Base-by-base conservation (phyloP, 208 protist genomes). In the Acanthamoeba royreba region DNA sequence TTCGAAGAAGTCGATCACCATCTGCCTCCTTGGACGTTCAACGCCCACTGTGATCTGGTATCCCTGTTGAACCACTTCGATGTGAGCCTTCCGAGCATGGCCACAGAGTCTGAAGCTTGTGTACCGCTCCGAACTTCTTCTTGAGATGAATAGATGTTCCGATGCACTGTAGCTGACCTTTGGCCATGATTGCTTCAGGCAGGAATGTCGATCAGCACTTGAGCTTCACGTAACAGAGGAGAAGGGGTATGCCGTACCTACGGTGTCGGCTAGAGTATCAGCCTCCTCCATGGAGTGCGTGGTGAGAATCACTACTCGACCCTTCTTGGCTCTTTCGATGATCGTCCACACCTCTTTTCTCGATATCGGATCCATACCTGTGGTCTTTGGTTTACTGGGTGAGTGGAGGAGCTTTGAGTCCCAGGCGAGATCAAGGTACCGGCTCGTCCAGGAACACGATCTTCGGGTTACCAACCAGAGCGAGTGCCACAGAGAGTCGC, bases 391-490 rank as follows among this genome's bases (percentile, higher is more conserved):
- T n/a, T n/a, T n/a, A n/a, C n/a, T n/a, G n/a, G n/a, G n/a, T n/a
- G n/a, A n/a, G n/a, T n/a, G n/a, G n/a, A n/a, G n/a, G n/a, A n/a
- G n/a, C n/a, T n/a, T n/a, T n/a, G n/a, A n/a, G n/a, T n/a, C 47
- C 31, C 47, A 86, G 0, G 93, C 55, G 31, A 74, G 63, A 74
- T n/a, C 22, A 38, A 74, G 42, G 38, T 87, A 87, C 77, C 77
- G 95, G 95, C 91, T 97, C 96, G 81, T 96, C 95, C 4, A 96
- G 55, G 28, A 96, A 88, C 1, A 97, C 43, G 45, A 96, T 94
- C 31, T 88, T 93, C 49, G 95, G 93, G 46, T 92, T 69, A 33
- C 93, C 94, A 86, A 95, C 31, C 28, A 97, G 74, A 25, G 95
- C 83, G 33, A 91, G 9, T 55, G 83, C 83, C 31, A 77, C 86